Evolutionary conservation across 2,329 filamentous ascomycete species (phyloP), one percentile per base, ranked within the genome.

Genomic region (Didymellaceae sp.): DNA sequence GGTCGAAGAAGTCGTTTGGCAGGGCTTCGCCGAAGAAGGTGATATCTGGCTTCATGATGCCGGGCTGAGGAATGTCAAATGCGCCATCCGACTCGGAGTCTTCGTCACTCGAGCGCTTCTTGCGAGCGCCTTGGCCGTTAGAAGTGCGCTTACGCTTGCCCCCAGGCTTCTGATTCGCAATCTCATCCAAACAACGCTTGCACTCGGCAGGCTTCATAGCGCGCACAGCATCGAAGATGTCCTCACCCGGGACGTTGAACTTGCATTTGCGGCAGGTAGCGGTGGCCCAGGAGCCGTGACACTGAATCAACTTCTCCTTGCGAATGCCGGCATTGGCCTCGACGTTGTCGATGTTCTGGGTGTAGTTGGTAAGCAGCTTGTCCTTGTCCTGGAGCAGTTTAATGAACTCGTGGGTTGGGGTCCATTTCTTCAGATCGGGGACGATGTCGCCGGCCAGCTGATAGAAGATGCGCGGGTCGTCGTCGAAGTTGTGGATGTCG

Each of bases 281-380:
- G 0, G 89, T 95, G 33, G 92, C 92, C 77, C 97, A 97, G 6
- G 91, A 96, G 54, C 94, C 94, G 70, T 99, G 94, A 71, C 94
- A 97, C 74, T 99, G 93, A 21, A 99, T 88, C 14, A 97, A 82
- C 68, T 94, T 96, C 25, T 90, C 86, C 1, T 85, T 82, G 17
- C 80, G 75, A 53, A 99, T 90, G 17, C 94, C 94, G 0, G 93
- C 93, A 65, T 89, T 86, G 54, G 86, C 83, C 73, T 99, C 93
- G 42, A 97, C 86, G 63, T 97, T 97, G 78, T 99, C 94, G 67
- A 99, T 97, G 73, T 99, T 99, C 72, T 99, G 94, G 0, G 94
- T 96, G 77, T 97, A 99, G 76, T 97, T 97, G 32, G 92, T 97
- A 52, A 97, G 83, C 6, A 99, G 83, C 73, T 96, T 96, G 59